Percentiles rank a stretch among this genome's conserved stretches.
Evolutionary conservation across 257 asterid species (phyloP).

Genomic region (Sherardia arvensis): DNA sequence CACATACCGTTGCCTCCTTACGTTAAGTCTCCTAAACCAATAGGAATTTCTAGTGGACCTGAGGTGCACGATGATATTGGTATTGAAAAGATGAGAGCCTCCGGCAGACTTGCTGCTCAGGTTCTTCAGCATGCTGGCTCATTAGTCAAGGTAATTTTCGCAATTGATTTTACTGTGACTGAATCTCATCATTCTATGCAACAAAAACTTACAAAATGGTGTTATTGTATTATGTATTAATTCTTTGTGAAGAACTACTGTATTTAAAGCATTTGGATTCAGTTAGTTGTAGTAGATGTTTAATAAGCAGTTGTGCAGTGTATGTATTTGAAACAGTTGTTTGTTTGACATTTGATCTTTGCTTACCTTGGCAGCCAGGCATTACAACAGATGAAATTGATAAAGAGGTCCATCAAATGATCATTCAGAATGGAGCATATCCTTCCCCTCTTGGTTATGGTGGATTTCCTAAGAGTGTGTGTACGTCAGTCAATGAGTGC

Average conservation of each 20-base stretch:
- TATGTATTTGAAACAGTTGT: background rate
- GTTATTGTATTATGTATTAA: background rate
- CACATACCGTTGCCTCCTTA: constrained; percentile 78
- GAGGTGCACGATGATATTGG: constrained; percentile 83
- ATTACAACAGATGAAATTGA: constrained; percentile 90
- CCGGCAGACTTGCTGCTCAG: constrained; percentile 91
- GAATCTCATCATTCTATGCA: background rate
- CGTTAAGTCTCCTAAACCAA: constrained; percentile 61
- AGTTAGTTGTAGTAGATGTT: background rate
- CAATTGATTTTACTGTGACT: background rate
- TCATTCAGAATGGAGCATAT: constrained; percentile 83
- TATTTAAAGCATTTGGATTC: background rate
- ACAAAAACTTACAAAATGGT: background rate
- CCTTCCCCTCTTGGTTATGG: constrained; percentile 99
- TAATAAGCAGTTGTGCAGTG: background rate
- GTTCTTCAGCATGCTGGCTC: constrained; percentile 96
- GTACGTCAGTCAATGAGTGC: constrained; percentile 98
- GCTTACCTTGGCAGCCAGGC: constrained; percentile 89
- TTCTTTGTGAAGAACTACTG: background rate
- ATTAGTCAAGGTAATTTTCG: constrained; percentile 68
- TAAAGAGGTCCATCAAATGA: constrained; percentile 92
- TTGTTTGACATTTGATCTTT: constrained; percentile 15
- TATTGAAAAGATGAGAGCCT: constrained; percentile 87
- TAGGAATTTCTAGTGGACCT: constrained; percentile 60
- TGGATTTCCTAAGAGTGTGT: constrained; percentile 95